Percentiles rank a stretch among this genome's conserved stretches.
These are phyloP conservation scores for Cudoniella acicularis DNA, from an alignment of 495 filamentous ascomycete genomes.

Conservation along the genomic window DNA sequence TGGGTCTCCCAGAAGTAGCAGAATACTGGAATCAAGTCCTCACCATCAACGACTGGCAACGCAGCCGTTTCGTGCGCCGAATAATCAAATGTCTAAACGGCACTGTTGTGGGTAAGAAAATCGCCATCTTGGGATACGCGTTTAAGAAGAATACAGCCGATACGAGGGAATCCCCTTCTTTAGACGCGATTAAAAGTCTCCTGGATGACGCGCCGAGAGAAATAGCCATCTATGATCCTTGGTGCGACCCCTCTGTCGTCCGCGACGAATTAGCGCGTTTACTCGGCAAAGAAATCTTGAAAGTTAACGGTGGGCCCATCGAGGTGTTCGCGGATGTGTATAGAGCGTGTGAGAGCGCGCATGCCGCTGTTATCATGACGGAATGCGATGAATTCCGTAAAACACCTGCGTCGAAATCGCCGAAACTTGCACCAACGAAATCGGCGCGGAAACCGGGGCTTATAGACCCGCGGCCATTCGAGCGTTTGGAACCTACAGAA, in stretches of 20 bases:
- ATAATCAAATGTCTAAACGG: conserved; percentile 66
- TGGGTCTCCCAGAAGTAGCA: conserved; percentile 68
- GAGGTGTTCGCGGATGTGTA: too few species aligned
- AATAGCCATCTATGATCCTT: conserved; percentile 74
- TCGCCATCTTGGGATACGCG: conserved; percentile 71
- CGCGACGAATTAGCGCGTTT: conserved; percentile 40
- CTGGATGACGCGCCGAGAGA: conserved; percentile 59
- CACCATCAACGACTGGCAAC: conserved; percentile 74
- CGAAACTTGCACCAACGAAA: not conserved
- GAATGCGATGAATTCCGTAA: conserved; percentile 62
- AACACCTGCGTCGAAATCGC: not conserved
- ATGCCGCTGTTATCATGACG: conserved; percentile 60
- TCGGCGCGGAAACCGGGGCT: not conserved
- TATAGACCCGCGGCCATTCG: conserved; percentile 20
- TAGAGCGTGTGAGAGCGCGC: too few species aligned
- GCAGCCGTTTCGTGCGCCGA: conserved; percentile 59
- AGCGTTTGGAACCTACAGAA: conserved; percentile 19
- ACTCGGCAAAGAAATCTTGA: conserved; percentile 36
- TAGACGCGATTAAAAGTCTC: conserved; percentile 58
- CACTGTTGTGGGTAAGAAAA: conserved; percentile 66
- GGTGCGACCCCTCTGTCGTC: conserved; percentile 43
- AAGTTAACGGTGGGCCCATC: too few species aligned
- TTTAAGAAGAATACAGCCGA: conserved; percentile 84
- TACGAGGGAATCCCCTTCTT: conserved; percentile 67
- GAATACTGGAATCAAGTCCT: conserved; percentile 74